Base-by-base conservation (phyloP, 768 basidiomycete genomes). In the Tulasnella sp. region DNA sequence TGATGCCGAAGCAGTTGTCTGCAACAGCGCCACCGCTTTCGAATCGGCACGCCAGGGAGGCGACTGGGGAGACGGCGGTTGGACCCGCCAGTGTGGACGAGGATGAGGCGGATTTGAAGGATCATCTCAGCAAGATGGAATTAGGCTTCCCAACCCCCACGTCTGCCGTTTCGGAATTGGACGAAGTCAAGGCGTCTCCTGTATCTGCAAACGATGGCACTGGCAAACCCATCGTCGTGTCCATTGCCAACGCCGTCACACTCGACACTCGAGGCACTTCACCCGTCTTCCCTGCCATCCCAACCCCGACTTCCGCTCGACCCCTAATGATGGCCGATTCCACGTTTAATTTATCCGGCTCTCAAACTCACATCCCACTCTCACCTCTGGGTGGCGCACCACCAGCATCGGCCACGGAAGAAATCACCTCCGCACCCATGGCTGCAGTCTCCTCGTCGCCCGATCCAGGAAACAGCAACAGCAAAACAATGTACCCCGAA, bases 1-100 rank as follows among this genome's bases (percentile, higher is more conserved):
- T 73, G 72, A 73, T 73, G 42, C 72, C 72, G 22, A 25, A 42
- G 34, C 72, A 73, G 42, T 71, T 36, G 70, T 38, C n/a, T 36
- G 42, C n/a, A 12, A 4, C n/a, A 58, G 17, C 15, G 72, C 14
- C 49, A 1, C 14, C 39, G 37, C n/a, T 11, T 22, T 8, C n/a
- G 40, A 49, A 29, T 40, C 2, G 3, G 37, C 42, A 29, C n/a
- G 37, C 39, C 8, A 31, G 45, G 25, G 31, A 74, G 25, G 14
- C 72, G 7, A 74, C 52, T n/a, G 36, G 15, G 25, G 42, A 74
- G n/a, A 74, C 52, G 42, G 36, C 7, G 12, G n/a, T 49, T 29
- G 25, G 54, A n/a, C n/a, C n/a, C 49, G 6, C 22, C 5, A n/a
- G 11, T 45, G 42, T 1, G 15, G 42, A 14, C 11, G n/a, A 19